Percentiles rank a stretch among this genome's conserved stretches.
Evolutionary conservation across 2,329 filamentous ascomycete species (phyloP).

Genomic region (Penicillium sp.): DNA sequence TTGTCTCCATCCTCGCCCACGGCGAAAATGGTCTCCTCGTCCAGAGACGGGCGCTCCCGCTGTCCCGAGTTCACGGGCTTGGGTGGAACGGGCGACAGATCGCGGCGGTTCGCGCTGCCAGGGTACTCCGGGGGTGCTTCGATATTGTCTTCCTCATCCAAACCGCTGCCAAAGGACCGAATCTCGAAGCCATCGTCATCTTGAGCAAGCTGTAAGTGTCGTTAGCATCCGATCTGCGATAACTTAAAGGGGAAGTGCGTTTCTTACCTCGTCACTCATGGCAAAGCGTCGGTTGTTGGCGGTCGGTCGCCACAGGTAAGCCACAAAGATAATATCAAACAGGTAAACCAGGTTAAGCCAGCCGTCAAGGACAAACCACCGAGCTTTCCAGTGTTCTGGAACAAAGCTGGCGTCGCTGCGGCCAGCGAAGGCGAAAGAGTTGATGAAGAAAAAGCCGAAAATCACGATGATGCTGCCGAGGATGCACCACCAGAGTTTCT

Average conservation of each 20-base stretch:
- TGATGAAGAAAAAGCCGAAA: constrained; percentile 98
- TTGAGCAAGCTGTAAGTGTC: constrained; percentile 66
- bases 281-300: constrained; percentile 95
- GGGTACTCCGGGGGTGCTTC: constrained; percentile 34
- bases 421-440: constrained; percentile 90
- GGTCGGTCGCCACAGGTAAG: constrained; percentile 94
- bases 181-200: constrained; percentile 99
- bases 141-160: constrained; percentile 59
- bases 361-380: constrained; percentile 96
- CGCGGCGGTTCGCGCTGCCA: constrained; percentile 32
- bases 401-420: constrained; percentile 82
- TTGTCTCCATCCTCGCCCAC: constrained; percentile 80
- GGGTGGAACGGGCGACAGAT: constrained; percentile 42
- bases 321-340: constrained; percentile 84
- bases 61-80: constrained; percentile 50
- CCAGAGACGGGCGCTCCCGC: constrained; percentile 59
- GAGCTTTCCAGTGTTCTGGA: constrained; percentile 91
- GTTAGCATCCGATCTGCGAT: constrained; percentile 26
- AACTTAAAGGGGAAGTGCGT: neutral
- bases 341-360: constrained; percentile 98
- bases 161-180: constrained; percentile 74
- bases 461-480: constrained; percentile 88
- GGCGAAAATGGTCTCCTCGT: constrained; percentile 94
- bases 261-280: constrained; percentile 85
- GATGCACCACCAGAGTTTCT: constrained; percentile 98